phyloP scores from a whole-genome alignment of 768 basidiomycete species.

The Phlebiopsis flavidoalba region DNA sequence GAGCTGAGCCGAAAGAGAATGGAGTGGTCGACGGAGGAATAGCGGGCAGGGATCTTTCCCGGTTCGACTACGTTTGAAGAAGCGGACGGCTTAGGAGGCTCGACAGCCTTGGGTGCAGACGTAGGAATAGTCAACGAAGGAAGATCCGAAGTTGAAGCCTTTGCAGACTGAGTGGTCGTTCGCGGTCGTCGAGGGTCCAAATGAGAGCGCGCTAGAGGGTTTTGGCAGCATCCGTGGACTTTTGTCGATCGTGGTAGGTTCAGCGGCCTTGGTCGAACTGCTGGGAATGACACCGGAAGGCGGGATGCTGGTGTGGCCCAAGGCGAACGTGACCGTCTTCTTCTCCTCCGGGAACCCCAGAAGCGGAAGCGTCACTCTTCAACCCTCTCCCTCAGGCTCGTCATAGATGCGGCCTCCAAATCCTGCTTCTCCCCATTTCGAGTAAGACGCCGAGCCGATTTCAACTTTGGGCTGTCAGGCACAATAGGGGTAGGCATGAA shows the following conservation, averaged over 20 bases:
- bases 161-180: slow-evolving; percentile 8
- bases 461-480: slow-evolving; percentile 49
- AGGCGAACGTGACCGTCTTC: not conserved
- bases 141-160: slow-evolving; percentile 5
- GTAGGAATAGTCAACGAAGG: slow-evolving; percentile 6
- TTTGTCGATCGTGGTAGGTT: not conserved
- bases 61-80: not conserved
- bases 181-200: not conserved
- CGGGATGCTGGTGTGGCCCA: not conserved
- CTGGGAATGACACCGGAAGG: not conserved
- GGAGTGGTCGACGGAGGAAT: not conserved
- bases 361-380: slow-evolving; percentile 26
- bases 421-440: slow-evolving; percentile 89
- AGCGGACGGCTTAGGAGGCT: not conserved
- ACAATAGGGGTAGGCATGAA: slow-evolving; percentile 20
- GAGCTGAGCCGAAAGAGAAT: slow-evolving; percentile 5
- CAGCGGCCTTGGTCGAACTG: not conserved
- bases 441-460: slow-evolving; percentile 44
- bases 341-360: slow-evolving; percentile 6
- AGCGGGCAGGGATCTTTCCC: not conserved
- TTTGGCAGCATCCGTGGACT: slow-evolving; percentile 3
- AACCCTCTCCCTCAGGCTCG: slow-evolving; percentile 56
- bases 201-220: slow-evolving; percentile 10
- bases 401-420: slow-evolving; percentile 74
- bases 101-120: not conserved